Evolutionary conservation across 345 rosid species (phyloP), one percentile per base, ranked within the genome.

Genomic region (Hibiscus tridactylites): DNA sequence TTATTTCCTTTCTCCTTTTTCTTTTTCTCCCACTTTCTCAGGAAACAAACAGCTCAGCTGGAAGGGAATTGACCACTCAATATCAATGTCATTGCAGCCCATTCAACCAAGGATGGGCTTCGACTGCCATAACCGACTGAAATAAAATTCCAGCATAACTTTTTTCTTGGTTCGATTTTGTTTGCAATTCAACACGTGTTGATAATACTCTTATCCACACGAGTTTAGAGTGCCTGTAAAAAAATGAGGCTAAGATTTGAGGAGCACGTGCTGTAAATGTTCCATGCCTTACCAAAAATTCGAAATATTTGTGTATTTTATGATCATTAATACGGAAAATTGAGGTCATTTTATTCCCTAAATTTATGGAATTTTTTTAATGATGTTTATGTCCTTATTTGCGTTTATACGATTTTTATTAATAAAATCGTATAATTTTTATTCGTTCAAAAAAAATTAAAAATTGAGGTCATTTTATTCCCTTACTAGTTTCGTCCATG

Each of bases 51-150:
- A 44, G 54, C 54, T 65, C 49, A 49, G 62, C 29, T 47, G 60
- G 60, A 26, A 17, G 42, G 60, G 19, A 71, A 76, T 44, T 72
- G 76, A 83, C 61, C 10, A 58, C 61, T 58, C 61, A 24, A 21
- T 49, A 37, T 21, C 28, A 54, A 70, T 65, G 53, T 47, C 68
- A 19, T 46, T 15, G 72, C 67, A 71, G 66, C 81, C 81, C 85
- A 78, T 73, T 60, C 80, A 68, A 63, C 11, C 21, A 13, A 72
- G 82, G 76, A 62, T 19, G 86, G 86, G 73, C 17, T 74, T 58
- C 29, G 26, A 58, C 63, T 62, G 65, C 58, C 70, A 9, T 35
- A 6, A 11, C 62, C 15, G 24, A 33, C 11, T 10, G 21, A 29
- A 71, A 59, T 54, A 8, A 29, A 71, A 56, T 33, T 8, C 57